Evolutionary conservation across 1,284 basidiomycete species (phyloP).

Genomic region (Sanghuangporus sanghuang): DNA sequence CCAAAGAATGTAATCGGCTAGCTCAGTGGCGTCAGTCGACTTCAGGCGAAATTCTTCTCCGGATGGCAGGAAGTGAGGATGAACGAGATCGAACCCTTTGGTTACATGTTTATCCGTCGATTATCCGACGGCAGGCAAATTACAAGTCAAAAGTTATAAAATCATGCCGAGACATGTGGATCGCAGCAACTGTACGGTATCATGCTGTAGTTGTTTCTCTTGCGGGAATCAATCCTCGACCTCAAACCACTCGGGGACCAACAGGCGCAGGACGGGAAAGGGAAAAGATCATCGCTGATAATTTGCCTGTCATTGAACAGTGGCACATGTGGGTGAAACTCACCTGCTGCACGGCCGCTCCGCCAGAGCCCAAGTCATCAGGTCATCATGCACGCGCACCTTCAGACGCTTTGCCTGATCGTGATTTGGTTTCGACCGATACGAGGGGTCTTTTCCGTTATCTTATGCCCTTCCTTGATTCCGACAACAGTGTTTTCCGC

Average conservation of each 20-base stretch:
- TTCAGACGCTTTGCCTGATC: constrained; percentile 62
- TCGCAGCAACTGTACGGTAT: constrained; percentile 60
- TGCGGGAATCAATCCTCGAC: constrained; percentile 43
- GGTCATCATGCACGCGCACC: constrained; percentile 63
- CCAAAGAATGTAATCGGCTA: constrained; percentile 50
- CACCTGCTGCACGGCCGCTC: constrained; percentile 73
- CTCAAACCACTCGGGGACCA: constrained; percentile 12
- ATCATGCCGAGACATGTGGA: constrained; percentile 57
- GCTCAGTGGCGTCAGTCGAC: constrained; percentile 57
- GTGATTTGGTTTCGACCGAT: constrained; percentile 65
- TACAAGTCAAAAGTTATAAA: constrained; percentile 39
- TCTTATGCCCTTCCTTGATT: constrained; percentile 82
- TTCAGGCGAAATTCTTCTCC: constrained; percentile 48
- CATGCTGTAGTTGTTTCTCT: constrained; percentile 63
- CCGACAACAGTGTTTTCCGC: constrained; percentile 78
- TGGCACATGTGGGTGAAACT: constrained; percentile 88
- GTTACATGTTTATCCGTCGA: constrained; percentile 61
- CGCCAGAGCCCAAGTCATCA: constrained; percentile 56
- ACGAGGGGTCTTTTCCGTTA: constrained; percentile 83
- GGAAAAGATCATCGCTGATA: constrained; percentile 44
- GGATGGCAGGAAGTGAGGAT: constrained; percentile 62
- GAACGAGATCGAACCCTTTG: constrained; percentile 65
- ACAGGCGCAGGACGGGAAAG: constrained; percentile 17
- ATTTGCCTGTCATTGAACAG: constrained; percentile 67
- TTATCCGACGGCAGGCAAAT: constrained; percentile 52